Evolutionary conservation across 495 filamentous ascomycete species (phyloP).

Genomic region (Aspergillus saccharolyticus): DNA sequence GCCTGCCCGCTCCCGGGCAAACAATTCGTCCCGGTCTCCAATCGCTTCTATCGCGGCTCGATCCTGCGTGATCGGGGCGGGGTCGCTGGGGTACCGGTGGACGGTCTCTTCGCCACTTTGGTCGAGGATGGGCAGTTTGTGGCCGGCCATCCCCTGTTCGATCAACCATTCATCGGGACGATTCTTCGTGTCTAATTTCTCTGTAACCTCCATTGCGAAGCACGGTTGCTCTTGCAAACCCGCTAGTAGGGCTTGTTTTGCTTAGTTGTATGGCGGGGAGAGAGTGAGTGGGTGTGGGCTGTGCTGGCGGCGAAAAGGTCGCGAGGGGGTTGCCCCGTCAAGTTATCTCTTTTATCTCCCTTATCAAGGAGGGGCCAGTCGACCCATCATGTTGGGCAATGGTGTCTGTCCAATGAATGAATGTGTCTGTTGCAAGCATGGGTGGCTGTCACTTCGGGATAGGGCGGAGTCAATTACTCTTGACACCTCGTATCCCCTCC

Average conservation of each 20-base stretch:
- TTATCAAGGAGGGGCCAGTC: background rate
- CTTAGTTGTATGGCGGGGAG: no score
- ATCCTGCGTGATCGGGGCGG: slow-evolving; percentile 27
- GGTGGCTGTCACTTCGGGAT: background rate
- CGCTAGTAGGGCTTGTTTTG: no score
- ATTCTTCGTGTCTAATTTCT: slow-evolving; percentile 22
- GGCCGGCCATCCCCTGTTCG: slow-evolving; percentile 45
- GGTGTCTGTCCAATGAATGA: background rate
- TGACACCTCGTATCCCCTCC: background rate
- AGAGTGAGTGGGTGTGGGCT: no score
- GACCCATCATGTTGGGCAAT: background rate
- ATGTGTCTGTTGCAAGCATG: no score
- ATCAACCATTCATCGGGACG: slow-evolving; percentile 50
- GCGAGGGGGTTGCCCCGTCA: no score
- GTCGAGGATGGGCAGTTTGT: slow-evolving; percentile 44
- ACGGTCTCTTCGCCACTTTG: slow-evolving; percentile 31
- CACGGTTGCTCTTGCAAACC: no score
- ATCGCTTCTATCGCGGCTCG: slow-evolving; percentile 29
- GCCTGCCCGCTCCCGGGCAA: slow-evolving; percentile 28
- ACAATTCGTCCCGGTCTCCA: slow-evolving; percentile 32
- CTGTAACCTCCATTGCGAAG: background rate
- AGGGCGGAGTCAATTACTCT: background rate
- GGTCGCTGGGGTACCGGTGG: slow-evolving; percentile 17
- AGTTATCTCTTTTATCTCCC: background rate
- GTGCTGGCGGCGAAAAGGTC: no score